Conservation (phyloP, 1,139 yeast species). For the Kodamaea fungicola region DNA sequence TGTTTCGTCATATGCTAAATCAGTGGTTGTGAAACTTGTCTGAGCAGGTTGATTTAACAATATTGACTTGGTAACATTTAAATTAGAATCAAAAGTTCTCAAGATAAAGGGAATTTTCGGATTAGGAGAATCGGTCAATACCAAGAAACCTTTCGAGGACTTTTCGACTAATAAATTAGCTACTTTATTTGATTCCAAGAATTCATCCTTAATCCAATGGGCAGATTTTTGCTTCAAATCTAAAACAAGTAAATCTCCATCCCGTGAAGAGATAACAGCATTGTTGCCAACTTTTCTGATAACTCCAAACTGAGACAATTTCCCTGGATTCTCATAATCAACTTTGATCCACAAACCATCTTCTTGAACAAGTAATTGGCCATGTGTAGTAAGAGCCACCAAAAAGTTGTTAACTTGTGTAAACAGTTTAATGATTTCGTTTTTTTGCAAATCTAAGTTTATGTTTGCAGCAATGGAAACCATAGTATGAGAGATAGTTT, state of each 20-base stretch:
- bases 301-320: slow-evolving; percentile 40
- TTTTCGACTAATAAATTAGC: slow-evolving; percentile 47
- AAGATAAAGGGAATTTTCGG: slow-evolving; percentile 56
- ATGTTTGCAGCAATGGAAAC: slow-evolving; percentile 21
- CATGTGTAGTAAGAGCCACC: slow-evolving; percentile 61
- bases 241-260: slow-evolving; percentile 50
- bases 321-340: slow-evolving; percentile 1
- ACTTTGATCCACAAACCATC: slow-evolving; percentile 27
- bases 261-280: slow-evolving; percentile 49
- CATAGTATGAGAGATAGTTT: slow-evolving; percentile 24
- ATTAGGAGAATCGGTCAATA: slow-evolving; percentile 66
- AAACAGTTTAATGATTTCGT: slow-evolving; percentile 64
- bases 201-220: slow-evolving; percentile 22
- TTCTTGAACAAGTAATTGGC: slow-evolving; percentile 40
- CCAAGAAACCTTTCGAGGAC: slow-evolving; percentile 20
- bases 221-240: slow-evolving; percentile 24
- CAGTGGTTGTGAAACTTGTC: slow-evolving; percentile 57
- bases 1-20: slow-evolving; percentile 40
- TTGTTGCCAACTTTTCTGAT: slow-evolving; percentile 45
- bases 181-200: slow-evolving; percentile 37
- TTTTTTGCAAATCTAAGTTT: slow-evolving; percentile 28
- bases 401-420: slow-evolving; percentile 42
- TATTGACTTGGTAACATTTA: slow-evolving; percentile 14
- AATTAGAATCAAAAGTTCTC: slow-evolving; percentile 26
- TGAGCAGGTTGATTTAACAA: slow-evolving; percentile 35